Conservation (phyloP, 176 grass and related monocot genomes). For the Rhynchospora pubera region DNA sequence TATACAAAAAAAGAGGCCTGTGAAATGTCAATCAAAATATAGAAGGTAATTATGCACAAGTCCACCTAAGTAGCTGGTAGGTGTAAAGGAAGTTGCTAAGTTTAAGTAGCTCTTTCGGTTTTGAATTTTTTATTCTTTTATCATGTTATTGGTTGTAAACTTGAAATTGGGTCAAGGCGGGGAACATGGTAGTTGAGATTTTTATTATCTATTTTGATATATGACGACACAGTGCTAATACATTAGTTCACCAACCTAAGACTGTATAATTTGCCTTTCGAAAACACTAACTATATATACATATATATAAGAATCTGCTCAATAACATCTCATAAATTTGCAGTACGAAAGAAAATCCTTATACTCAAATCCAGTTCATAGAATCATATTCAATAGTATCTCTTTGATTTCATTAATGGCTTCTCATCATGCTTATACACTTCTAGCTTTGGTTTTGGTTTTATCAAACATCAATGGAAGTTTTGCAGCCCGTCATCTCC, state of each 20-base stretch:
- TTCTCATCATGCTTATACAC: neutral
- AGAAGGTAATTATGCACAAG: neutral
- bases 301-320: neutral
- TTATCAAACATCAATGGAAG: slow-evolving; percentile 40
- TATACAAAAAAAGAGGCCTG: neutral
- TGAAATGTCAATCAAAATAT: neutral
- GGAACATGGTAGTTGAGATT: neutral
- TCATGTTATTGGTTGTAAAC: neutral
- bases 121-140: neutral
- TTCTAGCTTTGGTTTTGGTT: slow-evolving; percentile 40
- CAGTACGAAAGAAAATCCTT: neutral
- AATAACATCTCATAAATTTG: neutral
- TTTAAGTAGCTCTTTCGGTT: neutral
- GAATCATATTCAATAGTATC: neutral
- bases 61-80: neutral
- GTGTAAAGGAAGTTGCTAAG: neutral
- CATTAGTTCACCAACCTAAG: neutral
- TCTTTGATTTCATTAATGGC: slow-evolving; percentile 28
- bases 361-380: neutral
- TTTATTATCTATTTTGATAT: neutral
- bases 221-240: neutral
- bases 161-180: neutral
- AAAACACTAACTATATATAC: neutral
- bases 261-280: neutral
- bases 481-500: slow-evolving; percentile 21